Percentiles rank a stretch among this genome's conserved stretches.
Conservation (phyloP, 2,329 filamentous ascomycete genomes). For the Pestalotiopsis sp. region DNA sequence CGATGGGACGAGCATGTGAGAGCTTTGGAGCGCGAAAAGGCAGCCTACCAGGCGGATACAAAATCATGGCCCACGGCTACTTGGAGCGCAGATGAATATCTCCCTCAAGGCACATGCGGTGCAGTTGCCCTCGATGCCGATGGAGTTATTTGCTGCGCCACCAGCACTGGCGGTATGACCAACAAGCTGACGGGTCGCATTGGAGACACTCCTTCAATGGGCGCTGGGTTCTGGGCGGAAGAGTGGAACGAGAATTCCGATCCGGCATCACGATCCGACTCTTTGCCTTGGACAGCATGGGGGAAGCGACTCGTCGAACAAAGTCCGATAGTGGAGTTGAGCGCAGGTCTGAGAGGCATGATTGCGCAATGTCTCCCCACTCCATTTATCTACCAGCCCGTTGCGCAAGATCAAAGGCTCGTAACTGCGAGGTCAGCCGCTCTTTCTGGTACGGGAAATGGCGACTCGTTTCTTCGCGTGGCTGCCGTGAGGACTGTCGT, state of each 20-base stretch:
- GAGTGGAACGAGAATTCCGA: slow-evolving; percentile 60
- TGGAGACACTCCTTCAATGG: slow-evolving; percentile 82
- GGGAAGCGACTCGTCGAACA: slow-evolving; percentile 20
- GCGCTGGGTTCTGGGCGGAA: slow-evolving; percentile 89
- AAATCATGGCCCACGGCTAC: slow-evolving; percentile 36
- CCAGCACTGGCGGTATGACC: slow-evolving; percentile 76
- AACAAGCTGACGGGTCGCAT: slow-evolving; percentile 87
- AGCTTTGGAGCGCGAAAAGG: slow-evolving; percentile 53
- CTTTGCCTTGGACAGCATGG: slow-evolving; percentile 23
- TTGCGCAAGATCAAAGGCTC: slow-evolving; percentile 14
- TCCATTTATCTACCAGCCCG: slow-evolving; percentile 42
- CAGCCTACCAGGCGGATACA: slow-evolving; percentile 28
- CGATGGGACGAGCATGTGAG: slow-evolving; percentile 78
- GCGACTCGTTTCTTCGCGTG: slow-evolving; percentile 80
- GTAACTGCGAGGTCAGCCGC: slow-evolving; percentile 51
- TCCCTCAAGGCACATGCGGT: slow-evolving; percentile 84
- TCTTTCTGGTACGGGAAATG: slow-evolving; percentile 82
- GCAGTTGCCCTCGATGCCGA: slow-evolving; percentile 79
- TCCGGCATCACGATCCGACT: slow-evolving; percentile 6
- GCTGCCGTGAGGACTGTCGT: slow-evolving; percentile 73
- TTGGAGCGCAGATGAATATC: slow-evolving; percentile 66
- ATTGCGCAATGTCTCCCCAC: slow-evolving; percentile 64
- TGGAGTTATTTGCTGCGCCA: slow-evolving; percentile 71
- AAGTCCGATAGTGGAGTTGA: slow-evolving; percentile 40
- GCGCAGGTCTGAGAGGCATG: slow-evolving; percentile 46